These are phyloP conservation scores for Cladosporium halotolerans DNA, from an alignment of 2,329 filamentous ascomycete genomes.

Conservation along the genomic window DNA sequence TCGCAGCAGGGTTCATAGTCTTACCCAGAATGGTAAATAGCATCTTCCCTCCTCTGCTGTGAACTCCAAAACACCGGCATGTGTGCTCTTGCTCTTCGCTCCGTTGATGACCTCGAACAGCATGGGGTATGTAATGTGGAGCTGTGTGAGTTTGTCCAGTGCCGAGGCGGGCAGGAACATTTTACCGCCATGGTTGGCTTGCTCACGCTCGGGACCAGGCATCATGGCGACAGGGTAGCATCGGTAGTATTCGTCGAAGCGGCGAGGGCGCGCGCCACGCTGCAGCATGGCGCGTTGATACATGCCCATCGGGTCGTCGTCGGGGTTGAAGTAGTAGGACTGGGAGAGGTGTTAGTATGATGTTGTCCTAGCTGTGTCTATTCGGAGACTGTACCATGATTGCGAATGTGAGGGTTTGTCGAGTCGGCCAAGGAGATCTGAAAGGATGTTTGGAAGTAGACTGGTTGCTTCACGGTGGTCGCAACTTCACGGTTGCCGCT, in stretches of 20 bases:
- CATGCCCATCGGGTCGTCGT: conserved; percentile 49
- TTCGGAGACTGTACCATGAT: neutral
- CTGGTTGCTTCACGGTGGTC: too few relatives aligned
- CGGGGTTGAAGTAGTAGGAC: conserved; percentile 44
- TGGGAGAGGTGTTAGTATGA: neutral
- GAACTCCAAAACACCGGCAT: conserved; percentile 94
- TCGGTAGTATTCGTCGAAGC: conserved; percentile 97
- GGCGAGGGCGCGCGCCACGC: conserved; percentile 52
- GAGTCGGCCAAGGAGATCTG: too few relatives aligned
- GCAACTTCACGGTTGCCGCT: too few relatives aligned
- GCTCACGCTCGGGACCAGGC: conserved; percentile 77
- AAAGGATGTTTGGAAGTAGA: too few relatives aligned
- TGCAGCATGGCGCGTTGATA: conserved; percentile 50
- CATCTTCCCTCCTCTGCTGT: conserved; percentile 95
- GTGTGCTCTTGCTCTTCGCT: conserved; percentile 69
- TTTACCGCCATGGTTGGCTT: conserved; percentile 94
- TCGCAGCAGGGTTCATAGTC: conserved; percentile 37
- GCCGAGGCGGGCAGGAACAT: conserved; percentile 95
- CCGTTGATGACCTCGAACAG: conserved; percentile 95
- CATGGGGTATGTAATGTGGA: conserved; percentile 96
- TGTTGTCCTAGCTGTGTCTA: too few relatives aligned
- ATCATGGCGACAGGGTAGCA: conserved; percentile 96
- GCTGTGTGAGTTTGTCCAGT: conserved; percentile 88
- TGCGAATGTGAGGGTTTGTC: neutral
- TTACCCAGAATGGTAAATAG: conserved; percentile 81